These are phyloP conservation scores for Fraxinus ornus DNA, from an alignment of 305 asterid species.

Conservation along the genomic window DNA sequence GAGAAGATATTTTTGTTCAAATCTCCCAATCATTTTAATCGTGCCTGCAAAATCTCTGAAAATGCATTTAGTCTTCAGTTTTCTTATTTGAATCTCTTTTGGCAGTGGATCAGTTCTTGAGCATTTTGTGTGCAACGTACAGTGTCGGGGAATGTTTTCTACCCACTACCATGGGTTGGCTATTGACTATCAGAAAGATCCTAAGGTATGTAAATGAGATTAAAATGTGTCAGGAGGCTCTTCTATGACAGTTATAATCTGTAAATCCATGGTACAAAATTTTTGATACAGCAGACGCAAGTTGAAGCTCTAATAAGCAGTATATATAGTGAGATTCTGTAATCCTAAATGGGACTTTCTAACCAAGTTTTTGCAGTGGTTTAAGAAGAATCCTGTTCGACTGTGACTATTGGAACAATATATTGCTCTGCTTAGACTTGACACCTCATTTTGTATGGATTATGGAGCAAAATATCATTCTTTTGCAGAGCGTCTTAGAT, in stretches of 20 bases:
- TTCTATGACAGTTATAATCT: background rate
- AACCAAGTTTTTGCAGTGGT: background rate
- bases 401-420: background rate
- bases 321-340: background rate
- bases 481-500: background rate
- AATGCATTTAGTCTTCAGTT: slow-evolving; percentile 9
- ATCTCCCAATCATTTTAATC: slow-evolving; percentile 1
- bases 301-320: background rate
- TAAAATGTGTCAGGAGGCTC: background rate
- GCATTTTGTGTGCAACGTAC: slow-evolving; percentile 74
- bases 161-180: slow-evolving; percentile 95
- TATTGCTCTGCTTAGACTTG: background rate
- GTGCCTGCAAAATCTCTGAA: slow-evolving; percentile 10
- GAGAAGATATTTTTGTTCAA: background rate
- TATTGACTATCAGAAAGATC: slow-evolving; percentile 65
- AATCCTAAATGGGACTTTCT: background rate
- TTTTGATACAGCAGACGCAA: background rate
- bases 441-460: background rate
- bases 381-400: background rate
- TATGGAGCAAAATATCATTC: background rate
- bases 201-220: slow-evolving; percentile 50
- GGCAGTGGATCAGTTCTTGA: slow-evolving; percentile 93
- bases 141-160: slow-evolving; percentile 95
- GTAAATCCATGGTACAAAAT: background rate
- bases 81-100: slow-evolving; percentile 31